Conservation (phyloP, 805 yeast genomes). For the Candida sanyiensis region DNA sequence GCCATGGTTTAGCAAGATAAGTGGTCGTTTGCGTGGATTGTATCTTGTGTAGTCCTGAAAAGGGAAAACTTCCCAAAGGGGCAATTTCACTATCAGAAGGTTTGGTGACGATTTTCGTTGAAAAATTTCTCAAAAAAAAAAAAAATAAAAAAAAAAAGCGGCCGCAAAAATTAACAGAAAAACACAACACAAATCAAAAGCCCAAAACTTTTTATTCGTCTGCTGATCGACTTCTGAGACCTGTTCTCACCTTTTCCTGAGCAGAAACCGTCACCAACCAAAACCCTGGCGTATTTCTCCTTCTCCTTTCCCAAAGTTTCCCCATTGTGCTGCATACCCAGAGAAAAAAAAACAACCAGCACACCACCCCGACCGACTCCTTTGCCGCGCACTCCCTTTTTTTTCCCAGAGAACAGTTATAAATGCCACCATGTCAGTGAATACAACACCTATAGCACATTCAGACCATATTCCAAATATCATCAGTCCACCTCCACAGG, state of each 20-base stretch:
- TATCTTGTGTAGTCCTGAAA: not conserved
- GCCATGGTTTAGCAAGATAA: not conserved
- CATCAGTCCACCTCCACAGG: too few species aligned
- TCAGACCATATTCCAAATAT: not conserved
- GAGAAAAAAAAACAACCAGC: too few species aligned
- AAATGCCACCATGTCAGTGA: conserved; percentile 9
- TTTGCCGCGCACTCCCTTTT: not conserved
- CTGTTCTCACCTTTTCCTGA: not conserved
- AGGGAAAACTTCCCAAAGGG: not conserved
- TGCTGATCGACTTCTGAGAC: not conserved
- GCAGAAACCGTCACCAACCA: too few species aligned
- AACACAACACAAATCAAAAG: not conserved
- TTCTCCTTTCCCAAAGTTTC: not conserved
- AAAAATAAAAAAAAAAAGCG: too few species aligned
- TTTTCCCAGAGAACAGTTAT: not conserved
- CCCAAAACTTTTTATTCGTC: not conserved
- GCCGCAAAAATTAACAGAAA: not conserved
- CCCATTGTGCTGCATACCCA: too few species aligned
- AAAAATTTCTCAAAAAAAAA: conserved; percentile 1
- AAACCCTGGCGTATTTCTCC: not conserved
- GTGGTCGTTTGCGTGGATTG: too few species aligned
- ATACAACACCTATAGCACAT: conserved; percentile 2
- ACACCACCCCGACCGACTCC: too few species aligned
- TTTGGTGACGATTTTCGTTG: not conserved
- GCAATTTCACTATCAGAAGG: not conserved